Conservation (phyloP, 2,329 filamentous ascomycete species). For the Colletotrichum lini region DNA sequence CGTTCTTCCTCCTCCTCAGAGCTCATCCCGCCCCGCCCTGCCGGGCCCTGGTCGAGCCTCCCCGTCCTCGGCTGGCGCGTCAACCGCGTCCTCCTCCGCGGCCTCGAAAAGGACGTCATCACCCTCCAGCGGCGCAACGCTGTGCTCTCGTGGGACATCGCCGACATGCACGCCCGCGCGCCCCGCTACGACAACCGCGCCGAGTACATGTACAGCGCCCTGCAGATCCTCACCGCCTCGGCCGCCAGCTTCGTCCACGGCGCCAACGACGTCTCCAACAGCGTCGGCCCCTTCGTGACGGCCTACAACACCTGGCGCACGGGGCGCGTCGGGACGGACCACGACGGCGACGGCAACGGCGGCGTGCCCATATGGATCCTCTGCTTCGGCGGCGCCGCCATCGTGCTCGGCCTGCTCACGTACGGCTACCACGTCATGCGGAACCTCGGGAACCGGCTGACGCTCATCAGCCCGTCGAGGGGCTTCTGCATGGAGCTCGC, state of each 20-base stretch:
- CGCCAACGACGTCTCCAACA: slow-evolving; percentile 69
- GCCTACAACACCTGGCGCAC: slow-evolving; percentile 65
- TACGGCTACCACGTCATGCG: slow-evolving; percentile 76
- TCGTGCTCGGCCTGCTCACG: slow-evolving; percentile 71
- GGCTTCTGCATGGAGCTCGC: slow-evolving; percentile 67
- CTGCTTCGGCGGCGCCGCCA: slow-evolving; percentile 61
- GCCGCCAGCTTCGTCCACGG: slow-evolving; percentile 71
- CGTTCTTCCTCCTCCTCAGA: slow-evolving; percentile 36
- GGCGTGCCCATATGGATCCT: slow-evolving; percentile 65
- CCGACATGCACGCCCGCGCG: slow-evolving; percentile 64
- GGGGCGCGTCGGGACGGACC: slow-evolving; percentile 54
- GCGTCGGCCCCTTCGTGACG: slow-evolving; percentile 65
- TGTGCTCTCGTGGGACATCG: slow-evolving; percentile 63
- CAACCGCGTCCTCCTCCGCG: slow-evolving; percentile 60
- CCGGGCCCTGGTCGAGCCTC: slow-evolving; percentile 58
- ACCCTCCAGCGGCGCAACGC: slow-evolving; percentile 61
- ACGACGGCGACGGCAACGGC: slow-evolving; percentile 35
- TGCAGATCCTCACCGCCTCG: slow-evolving; percentile 65
- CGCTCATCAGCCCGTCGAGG: slow-evolving; percentile 67
- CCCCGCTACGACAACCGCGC: slow-evolving; percentile 67
- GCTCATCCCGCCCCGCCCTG: slow-evolving; percentile 51
- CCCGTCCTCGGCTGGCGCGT: slow-evolving; percentile 57
- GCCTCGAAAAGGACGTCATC: slow-evolving; percentile 65
- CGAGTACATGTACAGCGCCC: slow-evolving; percentile 65
- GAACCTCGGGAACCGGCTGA: slow-evolving; percentile 69